Base-by-base conservation (phyloP, 2,329 filamentous ascomycete genomes). In the Hymenoscyphus linearis region DNA sequence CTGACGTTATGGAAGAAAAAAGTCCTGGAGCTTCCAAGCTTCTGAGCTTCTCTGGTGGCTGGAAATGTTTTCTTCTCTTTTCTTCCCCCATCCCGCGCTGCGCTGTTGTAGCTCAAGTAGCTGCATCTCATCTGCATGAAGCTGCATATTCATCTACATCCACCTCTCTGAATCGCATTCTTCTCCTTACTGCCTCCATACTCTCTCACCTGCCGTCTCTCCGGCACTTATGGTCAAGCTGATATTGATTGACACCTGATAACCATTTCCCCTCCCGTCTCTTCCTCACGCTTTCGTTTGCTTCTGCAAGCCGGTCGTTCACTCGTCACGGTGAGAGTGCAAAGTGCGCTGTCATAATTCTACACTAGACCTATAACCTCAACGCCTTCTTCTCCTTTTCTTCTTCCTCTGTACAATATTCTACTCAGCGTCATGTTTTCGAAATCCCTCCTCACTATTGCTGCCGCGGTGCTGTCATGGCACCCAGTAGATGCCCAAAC, bases 401-500 rank as follows among this genome's bases (percentile, higher is more conserved):
- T 63, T 58, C 50, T 60, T 63, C 59, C 55, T 64, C 47, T 66
- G 59, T 64, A 65, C 56, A 64, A 36, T 64, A 53, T 47, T 62
- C 50, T 40, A 52, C 47, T 9, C 52, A 44, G 57, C 64, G 14
- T 60, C 60, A 72, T 72, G 70, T 66, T 70, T 60, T 65, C 65
- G n/a, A 66, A 60, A 64, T 59, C 63, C 16, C 55, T 70, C 26
- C 40, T 67, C 58, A 62, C 56, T 7, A 27, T 66, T 36, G 64
- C 66, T 52, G 58, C 65, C 26, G 63, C 66, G 31, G 58, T 67
- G 18, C 47, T 69, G 57, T 63, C 57, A n/a, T 62, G 22, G 57
- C 59, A 59, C 40, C 59, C 58, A 14, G 63, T 59, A 22, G 57
- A 70, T 22, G 79, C 79, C 52, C 82, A 85, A 68, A 85, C 82